A percentile compares a stretch with the other conserved stretches of the same genome.
These are phyloP conservation scores for Russula virescens DNA, from an alignment of 768 basidiomycete genomes.

Conservation along the genomic window DNA sequence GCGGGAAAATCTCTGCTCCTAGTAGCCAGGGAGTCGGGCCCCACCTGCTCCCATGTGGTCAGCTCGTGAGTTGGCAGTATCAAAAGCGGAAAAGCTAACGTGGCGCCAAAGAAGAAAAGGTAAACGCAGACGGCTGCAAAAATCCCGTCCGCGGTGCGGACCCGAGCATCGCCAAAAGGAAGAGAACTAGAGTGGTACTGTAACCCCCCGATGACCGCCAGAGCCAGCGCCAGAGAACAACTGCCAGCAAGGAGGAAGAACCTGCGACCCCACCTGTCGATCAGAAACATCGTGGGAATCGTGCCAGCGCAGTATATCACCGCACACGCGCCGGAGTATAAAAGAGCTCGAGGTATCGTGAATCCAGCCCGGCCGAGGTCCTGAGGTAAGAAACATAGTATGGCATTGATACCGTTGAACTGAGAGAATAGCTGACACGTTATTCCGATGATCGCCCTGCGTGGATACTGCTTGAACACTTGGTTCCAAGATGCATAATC, in stretches of 20 bases:
- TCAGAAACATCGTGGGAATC: conserved; percentile 47
- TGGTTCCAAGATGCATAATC: conserved; percentile 42
- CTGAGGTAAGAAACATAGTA: conserved; percentile 53
- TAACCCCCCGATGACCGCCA: conserved; percentile 48
- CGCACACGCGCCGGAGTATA: conserved; percentile 44
- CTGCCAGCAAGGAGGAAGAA: conserved; percentile 46
- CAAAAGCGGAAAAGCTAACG: conserved; percentile 29
- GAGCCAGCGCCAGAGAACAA: conserved; percentile 37
- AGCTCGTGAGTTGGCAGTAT: conserved; percentile 15
- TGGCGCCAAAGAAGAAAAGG: conserved; percentile 52
- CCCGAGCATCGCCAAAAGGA: conserved; percentile 31
- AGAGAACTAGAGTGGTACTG: conserved; percentile 41
- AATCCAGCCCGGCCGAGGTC: conserved; percentile 48
- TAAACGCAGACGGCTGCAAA: conserved; percentile 49
- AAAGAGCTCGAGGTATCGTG: conserved; percentile 37
- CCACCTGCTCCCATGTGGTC: conserved; percentile 26
- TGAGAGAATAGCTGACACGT: conserved; percentile 49
- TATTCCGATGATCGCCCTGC: conserved; percentile 46
- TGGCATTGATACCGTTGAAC: conserved; percentile 52
- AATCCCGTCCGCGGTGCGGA: conserved; percentile 34
- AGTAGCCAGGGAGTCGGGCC: conserved; percentile 33
- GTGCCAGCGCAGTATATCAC: conserved; percentile 46
- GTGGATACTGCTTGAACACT: conserved; percentile 45
- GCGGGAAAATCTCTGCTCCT: conserved; percentile 33
- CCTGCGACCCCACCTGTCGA: conserved; percentile 50